Base-by-base conservation (phyloP, 495 filamentous ascomycete species). In the Elaphomyces granulatus region DNA sequence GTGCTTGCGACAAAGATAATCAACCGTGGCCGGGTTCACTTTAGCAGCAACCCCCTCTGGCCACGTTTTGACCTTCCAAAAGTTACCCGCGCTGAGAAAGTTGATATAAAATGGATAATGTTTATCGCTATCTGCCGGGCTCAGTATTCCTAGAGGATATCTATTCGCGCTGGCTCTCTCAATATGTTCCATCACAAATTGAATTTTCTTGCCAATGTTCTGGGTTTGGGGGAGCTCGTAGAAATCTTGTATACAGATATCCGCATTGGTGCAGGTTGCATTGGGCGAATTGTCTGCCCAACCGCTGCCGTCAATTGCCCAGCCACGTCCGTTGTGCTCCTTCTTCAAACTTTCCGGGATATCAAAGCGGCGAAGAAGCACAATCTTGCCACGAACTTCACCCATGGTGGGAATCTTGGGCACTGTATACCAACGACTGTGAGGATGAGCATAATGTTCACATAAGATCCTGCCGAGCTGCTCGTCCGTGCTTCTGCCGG, bases 261-360 rank as follows among this genome's bases (percentile, higher is more conserved):
- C 69, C 3, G 81, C 86, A 51, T 75, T 78, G 8, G 78, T 74
- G 33, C 80, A 80, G 8, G 61, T 67, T 10, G 80, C 77, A 50
- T 93, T 70, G 4, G 80, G 73, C 26, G 81, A 86, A 56, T 98
- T 98, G 56, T 96, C 82, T 1, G 78, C 79, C 90, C 90, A 98
- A 37, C 63, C 66, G 37, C 75, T 74, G 15, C 76, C 90, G 58
- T 95, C 77, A 38, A 98, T 80, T 15, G 82, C 82, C 67, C 75
- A 82, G n/a, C 81, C 84, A 12, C 55, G 51, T 2, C 77, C 80
- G 14, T 58, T 73, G 52, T 77, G 70, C 46, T 77, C 70, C 9
- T 59, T 46, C 41, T 72, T 67, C 38, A 85, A 55, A 2, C 61
- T 59, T 15, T 80, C 73, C 33, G 75, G 66, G 35, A 88, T 65